These are phyloP conservation scores for Flaveria sonorensis DNA, from an alignment of 129 eudicot genomes.

Conservation along the genomic window DNA sequence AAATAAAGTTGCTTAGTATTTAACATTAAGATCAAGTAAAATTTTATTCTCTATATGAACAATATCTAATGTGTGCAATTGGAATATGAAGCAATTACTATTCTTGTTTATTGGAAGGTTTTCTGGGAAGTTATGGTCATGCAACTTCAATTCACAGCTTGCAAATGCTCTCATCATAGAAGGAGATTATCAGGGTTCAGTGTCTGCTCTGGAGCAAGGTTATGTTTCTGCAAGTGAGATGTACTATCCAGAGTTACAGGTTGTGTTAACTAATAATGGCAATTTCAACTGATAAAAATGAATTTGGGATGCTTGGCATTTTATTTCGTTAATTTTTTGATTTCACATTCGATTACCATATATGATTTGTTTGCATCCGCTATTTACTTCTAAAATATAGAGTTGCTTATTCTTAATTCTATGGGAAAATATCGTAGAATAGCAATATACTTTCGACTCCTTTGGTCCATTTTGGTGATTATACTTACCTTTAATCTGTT, in stretches of 20 bases:
- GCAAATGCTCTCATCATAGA: conserved; percentile 90
- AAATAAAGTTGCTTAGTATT: neutral
- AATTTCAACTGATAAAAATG: conserved; percentile 12
- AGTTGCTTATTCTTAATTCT: conserved; percentile 6
- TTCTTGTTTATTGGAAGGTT: conserved; percentile 59
- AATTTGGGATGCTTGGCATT: conserved; percentile 13
- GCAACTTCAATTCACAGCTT: conserved; percentile 98
- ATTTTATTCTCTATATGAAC: conserved; percentile 1
- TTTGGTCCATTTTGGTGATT: neutral
- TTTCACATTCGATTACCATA: conserved; percentile 4
- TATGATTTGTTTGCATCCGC: conserved; percentile 18
- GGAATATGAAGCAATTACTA: conserved; percentile 15
- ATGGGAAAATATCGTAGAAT: neutral
- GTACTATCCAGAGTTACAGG: conserved; percentile 95
- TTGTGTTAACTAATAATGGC: conserved; percentile 34
- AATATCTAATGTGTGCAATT: neutral
- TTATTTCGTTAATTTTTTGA: neutral
- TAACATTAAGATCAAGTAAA: neutral
- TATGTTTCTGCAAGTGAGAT: conserved; percentile 65
- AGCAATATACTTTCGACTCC: neutral
- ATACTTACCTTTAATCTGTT: neutral
- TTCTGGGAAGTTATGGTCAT: conserved; percentile 87
- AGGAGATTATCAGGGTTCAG: conserved; percentile 80
- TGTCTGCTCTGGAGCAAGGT: conserved; percentile 70
- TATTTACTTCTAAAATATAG: neutral